Evolutionary conservation across 257 asterid genomes (phyloP), one percentile per base, ranked within the genome.

Genomic region (Forsythia suspensa): DNA sequence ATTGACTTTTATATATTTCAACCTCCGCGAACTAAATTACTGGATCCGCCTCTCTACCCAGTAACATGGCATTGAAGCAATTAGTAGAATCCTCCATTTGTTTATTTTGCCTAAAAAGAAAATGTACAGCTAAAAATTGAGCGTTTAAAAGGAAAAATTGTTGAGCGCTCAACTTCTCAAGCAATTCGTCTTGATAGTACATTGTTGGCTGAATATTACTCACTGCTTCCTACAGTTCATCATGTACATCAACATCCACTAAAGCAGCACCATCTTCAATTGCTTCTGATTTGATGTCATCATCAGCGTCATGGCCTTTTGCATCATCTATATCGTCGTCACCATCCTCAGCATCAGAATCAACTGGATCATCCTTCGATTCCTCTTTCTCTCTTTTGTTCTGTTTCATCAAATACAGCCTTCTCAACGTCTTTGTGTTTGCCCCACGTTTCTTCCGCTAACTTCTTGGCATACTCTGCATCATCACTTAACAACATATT

Each of bases 401-500:
- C 97, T 2, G 85, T 97, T 89, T 96, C 98, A 0, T 96, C 98
- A 70, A 94, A 96, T 73, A 96, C 96, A 81, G 95, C 92, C 86
- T 92, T 96, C 84, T 96, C 98, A 63, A 90, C 99, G 85, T 94
- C 99, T 88, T 94, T 96, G 37, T 86, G 97, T 74, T 92, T 94
- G 76, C 91, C 96, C 98, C 98, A 96, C 81, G 99, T 96, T 76
- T 91, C 96, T 85, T 94, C 97, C 0, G 95, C 99, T 70, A 96
- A 40, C 80, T 86, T 76, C 92, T 87, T 91, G 42, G 99, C 99
- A 71, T 94, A 92, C 72, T 94, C 98, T 34, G 95, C 94, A 80
- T 96, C 98, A 71, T 96, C 99, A 73, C 76, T 41, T 55, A 96
- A 71, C 84, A 96, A 87, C 79, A 96, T 86, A 81, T 96, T 96